A percentile compares a stretch with the other conserved stretches of the same genome.
Conservation (phyloP, 805 yeast genomes). For the Martiniozyma abietophila region DNA sequence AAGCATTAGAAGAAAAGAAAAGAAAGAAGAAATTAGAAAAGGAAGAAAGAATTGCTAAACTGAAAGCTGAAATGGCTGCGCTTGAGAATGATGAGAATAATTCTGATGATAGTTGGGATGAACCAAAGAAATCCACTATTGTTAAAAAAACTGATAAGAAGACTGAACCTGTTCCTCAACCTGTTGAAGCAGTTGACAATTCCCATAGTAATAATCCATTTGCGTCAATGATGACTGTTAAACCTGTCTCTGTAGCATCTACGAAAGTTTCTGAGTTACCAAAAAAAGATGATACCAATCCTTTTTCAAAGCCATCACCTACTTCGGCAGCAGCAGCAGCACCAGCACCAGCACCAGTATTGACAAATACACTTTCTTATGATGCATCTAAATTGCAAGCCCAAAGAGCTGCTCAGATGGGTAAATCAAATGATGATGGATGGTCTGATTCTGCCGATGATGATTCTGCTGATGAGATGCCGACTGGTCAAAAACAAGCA, state of each 20-base stretch:
- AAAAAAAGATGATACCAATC: constrained; percentile 30
- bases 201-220: constrained; percentile 13
- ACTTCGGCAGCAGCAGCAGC: constrained; percentile 6
- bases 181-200: neutral
- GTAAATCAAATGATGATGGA: constrained; percentile 33
- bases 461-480: constrained; percentile 36
- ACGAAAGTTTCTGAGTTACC: constrained; percentile 2
- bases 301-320: constrained; percentile 47
- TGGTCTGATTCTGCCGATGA: constrained; percentile 33
- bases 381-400: constrained; percentile 56
- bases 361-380: no score
- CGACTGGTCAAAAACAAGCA: constrained; percentile 44
- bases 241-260: constrained; percentile 7
- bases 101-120: constrained; percentile 19
- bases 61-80: constrained; percentile 52
- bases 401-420: constrained; percentile 67
- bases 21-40: constrained; percentile 39
- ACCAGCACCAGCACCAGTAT: constrained; percentile 25
- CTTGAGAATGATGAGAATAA: constrained; percentile 34
- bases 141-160: constrained; percentile 6
- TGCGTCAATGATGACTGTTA: constrained; percentile 11
- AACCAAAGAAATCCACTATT: constrained; percentile 3
- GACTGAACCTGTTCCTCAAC: constrained; percentile 10
- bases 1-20: constrained; percentile 31
- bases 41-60: constrained; percentile 48